Evolutionary conservation across 257 asterid genomes (phyloP), one percentile per base, ranked within the genome.

Genomic region (Knoxia roxburghii): DNA sequence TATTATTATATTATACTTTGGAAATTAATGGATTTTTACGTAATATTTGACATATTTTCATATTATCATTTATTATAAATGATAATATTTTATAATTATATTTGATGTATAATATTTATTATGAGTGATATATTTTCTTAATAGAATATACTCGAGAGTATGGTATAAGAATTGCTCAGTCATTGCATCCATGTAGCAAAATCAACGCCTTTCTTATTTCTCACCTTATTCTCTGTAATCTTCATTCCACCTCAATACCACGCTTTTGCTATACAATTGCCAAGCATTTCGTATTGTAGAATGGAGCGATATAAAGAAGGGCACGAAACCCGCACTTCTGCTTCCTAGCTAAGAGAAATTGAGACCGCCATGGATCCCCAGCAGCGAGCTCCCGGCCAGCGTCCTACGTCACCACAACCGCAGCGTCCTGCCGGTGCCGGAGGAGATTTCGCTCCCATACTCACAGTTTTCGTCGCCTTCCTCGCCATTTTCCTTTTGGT

Each of bases 311-410:
- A 41, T 13, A 11, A 7, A 41, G 10, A 41, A 2, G 9, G 9
- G 41, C n/a, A n/a, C n/a, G n/a, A n/a, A n/a, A n/a, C n/a, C n/a
- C n/a, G n/a, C n/a, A n/a, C n/a, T n/a, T n/a, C n/a, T n/a, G n/a
- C n/a, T n/a, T 49, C 20, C 5, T 49, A 54, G 33, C 52, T 30
- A 39, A 70, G 72, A 70, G 72, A 27, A 61, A 65, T 20, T 23
- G 46, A 33, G 4, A 35, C 58, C 37, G 32, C 62, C 68, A 91
- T 91, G 98, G 96, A 89, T 57, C 72, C 83, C n/a, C 91, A 85
- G 71, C 93, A 80, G 39, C 65, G 85, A 67, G 72, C 73, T 13
- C 86, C 72, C 6, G 56, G 72, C 69, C 81, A 80, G 2, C 76
- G 41, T 26, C 76, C 45, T 20, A 77, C 55, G 56, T 85, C 80